Percentiles rank a stretch among this genome's conserved stretches.
These are phyloP conservation scores for Colletotrichum coccodes DNA, from an alignment of 2,329 filamentous ascomycete genomes.

Conservation along the genomic window DNA sequence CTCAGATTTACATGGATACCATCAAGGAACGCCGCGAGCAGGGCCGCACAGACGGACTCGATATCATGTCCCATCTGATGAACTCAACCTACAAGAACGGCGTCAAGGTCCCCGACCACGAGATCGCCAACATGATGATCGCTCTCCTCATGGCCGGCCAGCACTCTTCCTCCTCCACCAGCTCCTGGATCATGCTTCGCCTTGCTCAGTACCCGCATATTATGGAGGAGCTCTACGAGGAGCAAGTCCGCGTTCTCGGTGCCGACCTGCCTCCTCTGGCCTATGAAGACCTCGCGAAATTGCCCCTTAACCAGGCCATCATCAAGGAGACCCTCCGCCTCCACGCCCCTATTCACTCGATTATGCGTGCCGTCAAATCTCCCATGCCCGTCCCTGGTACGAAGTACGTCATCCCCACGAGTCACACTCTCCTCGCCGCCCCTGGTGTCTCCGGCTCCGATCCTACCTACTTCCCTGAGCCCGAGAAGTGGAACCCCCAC, in stretches of 20 bases:
- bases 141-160: conserved; percentile 92
- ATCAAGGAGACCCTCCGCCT: conserved; percentile 93
- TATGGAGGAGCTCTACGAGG: conserved; percentile 82
- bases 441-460: conserved; percentile 84
- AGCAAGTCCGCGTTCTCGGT: conserved; percentile 81
- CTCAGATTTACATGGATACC: conserved; percentile 84
- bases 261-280: conserved; percentile 78
- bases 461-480: conserved; percentile 82
- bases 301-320: conserved; percentile 84
- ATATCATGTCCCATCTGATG: conserved; percentile 95
- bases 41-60: conserved; percentile 64
- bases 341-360: conserved; percentile 93
- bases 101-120: conserved; percentile 79
- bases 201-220: conserved; percentile 82
- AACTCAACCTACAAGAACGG: conserved; percentile 87
- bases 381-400: conserved; percentile 87
- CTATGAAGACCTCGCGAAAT: conserved; percentile 81
- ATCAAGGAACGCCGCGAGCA: conserved; percentile 75
- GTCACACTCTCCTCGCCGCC: conserved; percentile 84
- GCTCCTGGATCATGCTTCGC: conserved; percentile 85
- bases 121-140: conserved; percentile 95
- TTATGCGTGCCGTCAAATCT: conserved; percentile 90
- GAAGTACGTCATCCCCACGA: conserved; percentile 82
- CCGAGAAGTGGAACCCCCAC: conserved; percentile 87
- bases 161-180: conserved; percentile 87